Base-by-base conservation (phyloP, 2,329 filamentous ascomycete species). In the Teratosphaeria destructans region DNA sequence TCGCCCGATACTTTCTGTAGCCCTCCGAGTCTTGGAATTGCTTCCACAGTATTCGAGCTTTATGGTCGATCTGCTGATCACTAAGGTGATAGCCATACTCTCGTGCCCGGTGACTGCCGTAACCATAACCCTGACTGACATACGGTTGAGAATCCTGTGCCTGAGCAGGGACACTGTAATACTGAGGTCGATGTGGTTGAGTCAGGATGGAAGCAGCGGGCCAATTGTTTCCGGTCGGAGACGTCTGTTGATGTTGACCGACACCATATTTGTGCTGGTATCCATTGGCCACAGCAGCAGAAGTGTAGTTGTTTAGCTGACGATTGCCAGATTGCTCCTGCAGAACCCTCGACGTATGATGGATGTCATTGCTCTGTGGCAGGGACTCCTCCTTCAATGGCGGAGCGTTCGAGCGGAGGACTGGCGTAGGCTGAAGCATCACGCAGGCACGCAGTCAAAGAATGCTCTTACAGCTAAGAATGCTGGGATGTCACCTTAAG, bases 1-100 rank as follows among this genome's bases (percentile, higher is more conserved):
- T 71, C 32, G 72, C 68, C 14, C 78, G 71, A 64, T 80, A 80
- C 64, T 78, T 78, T 57, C 70, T 71, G 61, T 79, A 80, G 47
- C 70, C 70, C 8, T 77, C 74, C 19, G 72, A 77, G 34, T 56
- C 43, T 27, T 62, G 55, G 54, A 73, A 73, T 3, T 68, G 68
- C 23, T 65, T 55, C 52, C 64, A 70, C 26, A 73, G 63, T 11
- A 62, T 43, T 19, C 59, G 60, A 6, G 68, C 67, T 35, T 67
- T 35, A 23, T 59, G 49, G 16, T 16, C 34, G 8, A 56, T 35
- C 19, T 58, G 14, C 7, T 54, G 27, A 27, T 56, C 53, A n/a
- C 27, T 26, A 54, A 14, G 12, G n/a, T 49, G 19, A 11, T 23
- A n/a, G n/a, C 43, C 19, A 27, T 43, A 58, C 52, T 14, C 23